Percentiles rank a stretch among this genome's conserved stretches.
Evolutionary conservation across 2,329 filamentous ascomycete genomes (phyloP).

Genomic region (Aspergillus udagawae): DNA sequence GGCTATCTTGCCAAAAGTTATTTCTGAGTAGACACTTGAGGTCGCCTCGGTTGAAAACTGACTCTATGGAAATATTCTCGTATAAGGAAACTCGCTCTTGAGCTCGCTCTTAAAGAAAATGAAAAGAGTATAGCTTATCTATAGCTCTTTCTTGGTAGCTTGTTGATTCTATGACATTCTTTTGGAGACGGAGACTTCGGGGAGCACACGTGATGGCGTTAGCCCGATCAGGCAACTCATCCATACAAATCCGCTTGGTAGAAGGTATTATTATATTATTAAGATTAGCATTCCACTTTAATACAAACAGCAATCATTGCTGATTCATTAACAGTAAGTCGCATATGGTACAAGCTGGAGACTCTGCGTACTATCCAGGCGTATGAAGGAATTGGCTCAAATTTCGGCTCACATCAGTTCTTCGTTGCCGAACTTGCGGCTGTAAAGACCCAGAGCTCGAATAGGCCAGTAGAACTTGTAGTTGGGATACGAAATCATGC

Average conservation of each 20-base stretch:
- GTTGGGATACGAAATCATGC: conserved; percentile 98
- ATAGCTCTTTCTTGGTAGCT: background rate
- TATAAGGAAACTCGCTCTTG: background rate
- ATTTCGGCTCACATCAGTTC: conserved; percentile 39
- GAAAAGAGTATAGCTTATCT: background rate
- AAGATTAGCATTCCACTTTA: background rate
- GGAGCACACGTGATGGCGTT: conserved; percentile 7
- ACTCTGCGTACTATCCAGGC: too few species aligned
- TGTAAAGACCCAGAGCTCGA: conserved; percentile 89
- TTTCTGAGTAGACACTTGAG: background rate
- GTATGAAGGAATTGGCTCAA: background rate
- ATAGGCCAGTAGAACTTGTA: conserved; percentile 97
- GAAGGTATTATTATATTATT: background rate
- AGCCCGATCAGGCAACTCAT: background rate
- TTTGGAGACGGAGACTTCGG: conserved; percentile 9
- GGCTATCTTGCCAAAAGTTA: background rate
- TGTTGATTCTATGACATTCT: conserved; percentile 12
- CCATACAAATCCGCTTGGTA: too few species aligned
- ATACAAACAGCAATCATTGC: too few species aligned
- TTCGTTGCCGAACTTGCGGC: conserved; percentile 65
- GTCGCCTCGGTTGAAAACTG: background rate
- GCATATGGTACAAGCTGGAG: background rate
- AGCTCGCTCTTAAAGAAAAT: background rate
- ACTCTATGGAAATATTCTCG: background rate
- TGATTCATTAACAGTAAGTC: background rate